A percentile compares a stretch with the other conserved stretches of the same genome.
Conservation (phyloP, 2,329 filamentous ascomycete genomes). For the Neofusicoccum sp. region DNA sequence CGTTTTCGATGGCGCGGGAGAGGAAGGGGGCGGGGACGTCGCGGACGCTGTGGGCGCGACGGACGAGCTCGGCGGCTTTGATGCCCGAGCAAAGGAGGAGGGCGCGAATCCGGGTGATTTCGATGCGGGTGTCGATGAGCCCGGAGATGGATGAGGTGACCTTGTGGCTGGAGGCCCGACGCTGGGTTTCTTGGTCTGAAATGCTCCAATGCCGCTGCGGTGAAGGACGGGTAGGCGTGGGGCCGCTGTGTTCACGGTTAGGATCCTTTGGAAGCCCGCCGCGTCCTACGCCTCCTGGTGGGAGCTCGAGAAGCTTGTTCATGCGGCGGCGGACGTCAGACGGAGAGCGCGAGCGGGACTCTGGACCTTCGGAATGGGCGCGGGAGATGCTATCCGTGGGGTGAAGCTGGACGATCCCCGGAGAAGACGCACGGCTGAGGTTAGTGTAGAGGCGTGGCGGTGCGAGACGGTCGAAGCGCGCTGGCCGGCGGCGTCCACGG, state of each 20-base stretch:
- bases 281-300: slow-evolving; percentile 32
- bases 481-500: slow-evolving; percentile 38
- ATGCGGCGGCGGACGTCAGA: slow-evolving; percentile 30
- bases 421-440: slow-evolving; percentile 15
- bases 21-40: slow-evolving; percentile 34
- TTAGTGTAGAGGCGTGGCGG: slow-evolving; percentile 51
- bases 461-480: slow-evolving; percentile 45
- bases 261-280: slow-evolving; percentile 29
- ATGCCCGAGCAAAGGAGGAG: slow-evolving; percentile 82
- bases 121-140: slow-evolving; percentile 53
- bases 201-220: slow-evolving; percentile 59
- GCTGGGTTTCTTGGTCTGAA: slow-evolving; percentile 44
- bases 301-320: slow-evolving; percentile 31
- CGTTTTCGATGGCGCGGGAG: slow-evolving; percentile 40
- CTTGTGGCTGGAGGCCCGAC: slow-evolving; percentile 28
- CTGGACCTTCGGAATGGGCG: not conserved
- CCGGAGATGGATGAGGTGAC: slow-evolving; percentile 25
- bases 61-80: slow-evolving; percentile 78
- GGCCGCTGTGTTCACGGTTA: slow-evolving; percentile 16
- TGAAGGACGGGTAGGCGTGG: slow-evolving; percentile 33
- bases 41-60: slow-evolving; percentile 56
- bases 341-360: slow-evolving; percentile 24
- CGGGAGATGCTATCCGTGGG: not conserved
- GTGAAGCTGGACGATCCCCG: slow-evolving; percentile 4
- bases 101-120: slow-evolving; percentile 74